A percentile compares a stretch with the other conserved stretches of the same genome.
Conservation (phyloP, 148 eudicot genomes). For the Chenopodium album region DNA sequence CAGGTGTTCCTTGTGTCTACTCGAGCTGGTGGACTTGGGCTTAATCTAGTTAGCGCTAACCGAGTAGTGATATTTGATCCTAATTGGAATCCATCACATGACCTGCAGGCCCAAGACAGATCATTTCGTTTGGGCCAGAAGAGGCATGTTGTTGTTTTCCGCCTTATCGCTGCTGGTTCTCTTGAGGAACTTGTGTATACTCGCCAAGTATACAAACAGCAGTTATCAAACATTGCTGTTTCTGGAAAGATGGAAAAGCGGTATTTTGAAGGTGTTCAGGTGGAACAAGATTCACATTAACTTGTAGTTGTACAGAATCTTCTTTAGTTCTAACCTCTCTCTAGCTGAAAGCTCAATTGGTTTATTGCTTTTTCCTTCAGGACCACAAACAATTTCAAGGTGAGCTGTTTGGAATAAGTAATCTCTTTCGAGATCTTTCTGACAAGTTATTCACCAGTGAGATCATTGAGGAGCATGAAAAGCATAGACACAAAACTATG, state of each 20-base stretch:
- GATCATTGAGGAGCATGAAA: slow-evolving; percentile 69
- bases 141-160: slow-evolving; percentile 90
- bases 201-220: slow-evolving; percentile 95
- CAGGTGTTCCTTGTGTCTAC: slow-evolving; percentile 90
- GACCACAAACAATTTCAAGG: slow-evolving; percentile 93
- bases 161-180: slow-evolving; percentile 93
- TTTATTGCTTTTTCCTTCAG: slow-evolving; percentile 33
- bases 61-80: slow-evolving; percentile 95
- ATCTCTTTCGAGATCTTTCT: slow-evolving; percentile 89
- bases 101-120: slow-evolving; percentile 95
- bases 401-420: slow-evolving; percentile 88
- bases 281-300: slow-evolving; percentile 22
- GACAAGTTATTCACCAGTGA: slow-evolving; percentile 91
- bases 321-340: neutral
- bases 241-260: slow-evolving; percentile 91
- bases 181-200: slow-evolving; percentile 93
- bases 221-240: slow-evolving; percentile 89
- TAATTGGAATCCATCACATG: slow-evolving; percentile 93
- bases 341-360: neutral
- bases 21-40: slow-evolving; percentile 93
- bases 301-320: neutral
- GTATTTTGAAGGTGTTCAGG: slow-evolving; percentile 98
- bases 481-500: slow-evolving; percentile 38
- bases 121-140: slow-evolving; percentile 96
- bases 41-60: slow-evolving; percentile 88